A percentile compares a stretch with the other conserved stretches of the same genome.
Conservation (phyloP, 2,329 filamentous ascomycete species). For the Epichloe festucae region DNA sequence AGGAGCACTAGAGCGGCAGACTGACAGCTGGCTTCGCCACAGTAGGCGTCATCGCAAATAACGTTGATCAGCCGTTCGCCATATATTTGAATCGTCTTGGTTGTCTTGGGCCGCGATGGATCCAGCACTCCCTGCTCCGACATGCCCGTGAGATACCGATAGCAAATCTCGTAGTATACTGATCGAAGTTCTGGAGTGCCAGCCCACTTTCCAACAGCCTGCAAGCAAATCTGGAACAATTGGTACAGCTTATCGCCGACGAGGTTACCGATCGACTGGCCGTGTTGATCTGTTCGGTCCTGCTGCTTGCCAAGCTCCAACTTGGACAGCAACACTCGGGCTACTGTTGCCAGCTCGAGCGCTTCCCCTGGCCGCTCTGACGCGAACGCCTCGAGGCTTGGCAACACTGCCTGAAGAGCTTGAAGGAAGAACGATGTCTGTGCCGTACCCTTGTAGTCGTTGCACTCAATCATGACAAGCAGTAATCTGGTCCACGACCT, state of each 20-base stretch:
- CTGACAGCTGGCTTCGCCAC: slow-evolving; percentile 68
- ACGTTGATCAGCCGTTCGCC: slow-evolving; percentile 75
- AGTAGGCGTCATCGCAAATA: slow-evolving; percentile 85
- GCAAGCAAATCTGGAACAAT: slow-evolving; percentile 76
- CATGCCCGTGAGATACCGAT: slow-evolving; percentile 68
- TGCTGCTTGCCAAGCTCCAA: slow-evolving; percentile 42
- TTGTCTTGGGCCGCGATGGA: slow-evolving; percentile 43
- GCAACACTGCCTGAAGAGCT: slow-evolving; percentile 73
- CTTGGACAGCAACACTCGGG: slow-evolving; percentile 58
- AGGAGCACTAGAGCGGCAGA: slow-evolving; percentile 79
- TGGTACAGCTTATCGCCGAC: slow-evolving; percentile 84
- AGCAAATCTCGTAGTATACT: slow-evolving; percentile 83
- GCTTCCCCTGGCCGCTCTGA: slow-evolving; percentile 58
- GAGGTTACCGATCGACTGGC: slow-evolving; percentile 48
- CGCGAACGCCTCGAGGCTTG: slow-evolving; percentile 70
- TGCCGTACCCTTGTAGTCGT: slow-evolving; percentile 61
- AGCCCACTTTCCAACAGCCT: slow-evolving; percentile 62
- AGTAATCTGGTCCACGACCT: slow-evolving; percentile 76
- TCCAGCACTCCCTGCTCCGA: slow-evolving; percentile 36
- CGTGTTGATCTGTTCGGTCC: slow-evolving; percentile 27
- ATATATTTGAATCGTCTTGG: slow-evolving; percentile 54
- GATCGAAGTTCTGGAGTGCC: slow-evolving; percentile 62
- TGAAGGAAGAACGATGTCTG: slow-evolving; percentile 73
- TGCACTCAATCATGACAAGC: slow-evolving; percentile 69
- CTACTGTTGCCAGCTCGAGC: slow-evolving; percentile 63